phyloP scores from a whole-genome alignment of 352 stramenopile genomes.

The Globisporangium nagaii region DNA sequence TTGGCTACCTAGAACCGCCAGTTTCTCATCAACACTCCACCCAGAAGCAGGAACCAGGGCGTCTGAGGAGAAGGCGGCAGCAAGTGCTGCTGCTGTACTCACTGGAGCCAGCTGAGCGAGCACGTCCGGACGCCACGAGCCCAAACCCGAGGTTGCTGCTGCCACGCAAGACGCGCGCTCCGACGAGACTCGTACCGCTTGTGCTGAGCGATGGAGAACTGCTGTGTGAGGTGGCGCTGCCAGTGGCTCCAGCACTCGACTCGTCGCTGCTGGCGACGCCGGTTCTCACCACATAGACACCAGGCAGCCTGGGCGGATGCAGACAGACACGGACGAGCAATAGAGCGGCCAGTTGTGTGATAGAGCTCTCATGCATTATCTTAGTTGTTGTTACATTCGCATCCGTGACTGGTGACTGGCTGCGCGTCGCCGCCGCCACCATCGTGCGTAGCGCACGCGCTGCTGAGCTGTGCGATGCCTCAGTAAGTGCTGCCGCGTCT shows the following conservation, averaged over 20 bases:
- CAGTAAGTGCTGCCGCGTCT: too few species aligned
- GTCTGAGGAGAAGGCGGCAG: background rate
- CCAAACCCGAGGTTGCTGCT: background rate
- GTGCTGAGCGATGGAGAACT: background rate
- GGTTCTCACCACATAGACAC: background rate
- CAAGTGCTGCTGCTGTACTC: background rate
- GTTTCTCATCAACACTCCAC: too few species aligned
- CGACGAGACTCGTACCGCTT: background rate
- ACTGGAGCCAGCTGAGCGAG: background rate
- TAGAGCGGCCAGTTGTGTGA: background rate
- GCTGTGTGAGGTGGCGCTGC: constrained; percentile 1
- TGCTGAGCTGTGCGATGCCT: too few species aligned
- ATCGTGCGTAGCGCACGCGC: too few species aligned
- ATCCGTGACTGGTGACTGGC: background rate
- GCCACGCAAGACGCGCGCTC: background rate
- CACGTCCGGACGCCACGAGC: background rate
- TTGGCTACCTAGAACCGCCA: background rate
- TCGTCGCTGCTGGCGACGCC: constrained; percentile 1
- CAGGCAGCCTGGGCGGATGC: too few species aligned
- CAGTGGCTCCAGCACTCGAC: background rate
- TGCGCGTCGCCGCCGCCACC: too few species aligned
- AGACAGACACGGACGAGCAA: too few species aligned
- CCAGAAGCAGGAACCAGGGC: too few species aligned
- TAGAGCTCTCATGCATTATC: too few species aligned
- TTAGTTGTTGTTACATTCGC: too few species aligned